phyloP scores from a whole-genome alignment of 805 yeast species.

The Wickerhamia fluorescens region DNA sequence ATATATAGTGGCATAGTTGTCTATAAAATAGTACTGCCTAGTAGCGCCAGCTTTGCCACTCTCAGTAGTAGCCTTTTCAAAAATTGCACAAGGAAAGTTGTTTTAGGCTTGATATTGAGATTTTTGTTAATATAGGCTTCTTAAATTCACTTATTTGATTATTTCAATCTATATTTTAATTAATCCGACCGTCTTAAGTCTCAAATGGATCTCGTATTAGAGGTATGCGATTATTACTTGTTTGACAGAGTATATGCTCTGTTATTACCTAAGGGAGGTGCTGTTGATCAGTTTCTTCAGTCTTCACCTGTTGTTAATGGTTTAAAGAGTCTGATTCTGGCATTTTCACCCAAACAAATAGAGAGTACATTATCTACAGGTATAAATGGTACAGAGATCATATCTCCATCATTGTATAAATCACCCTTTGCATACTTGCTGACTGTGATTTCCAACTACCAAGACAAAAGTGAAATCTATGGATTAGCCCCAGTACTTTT shows the following conservation, averaged over 20 bases:
- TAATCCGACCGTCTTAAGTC: too few relatives aligned
- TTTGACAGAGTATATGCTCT: constrained; percentile 73
- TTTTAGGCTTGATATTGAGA: too few relatives aligned
- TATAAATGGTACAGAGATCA: constrained; percentile 4
- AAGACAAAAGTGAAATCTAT: constrained; percentile 39
- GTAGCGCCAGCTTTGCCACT: too few relatives aligned
- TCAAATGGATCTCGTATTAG: constrained; percentile 94
- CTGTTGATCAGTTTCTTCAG: constrained; percentile 20
- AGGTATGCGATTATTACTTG: constrained; percentile 62
- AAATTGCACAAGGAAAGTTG: too few relatives aligned
- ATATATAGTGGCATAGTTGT: too few relatives aligned
- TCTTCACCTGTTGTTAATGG: constrained; percentile 4
- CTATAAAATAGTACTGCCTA: too few relatives aligned
- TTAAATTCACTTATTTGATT: too few relatives aligned
- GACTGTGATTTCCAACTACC: constrained; percentile 14
- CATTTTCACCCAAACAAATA: constrained; percentile 6
- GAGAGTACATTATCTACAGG: constrained; percentile 1
- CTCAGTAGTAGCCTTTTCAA: too few relatives aligned
- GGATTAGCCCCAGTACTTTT: constrained; percentile 56
- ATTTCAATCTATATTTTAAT: too few relatives aligned
- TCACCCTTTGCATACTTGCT: constrained; percentile 10
- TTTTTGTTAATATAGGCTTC: too few relatives aligned
- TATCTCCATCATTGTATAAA: constrained; percentile 3
- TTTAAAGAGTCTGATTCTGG: too few relatives aligned
- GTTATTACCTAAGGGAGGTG: constrained; percentile 52